A percentile compares a stretch with the other conserved stretches of the same genome.
Evolutionary conservation across 495 filamentous ascomycete species (phyloP).

Genomic region (Hyaloscypha bicolor): DNA sequence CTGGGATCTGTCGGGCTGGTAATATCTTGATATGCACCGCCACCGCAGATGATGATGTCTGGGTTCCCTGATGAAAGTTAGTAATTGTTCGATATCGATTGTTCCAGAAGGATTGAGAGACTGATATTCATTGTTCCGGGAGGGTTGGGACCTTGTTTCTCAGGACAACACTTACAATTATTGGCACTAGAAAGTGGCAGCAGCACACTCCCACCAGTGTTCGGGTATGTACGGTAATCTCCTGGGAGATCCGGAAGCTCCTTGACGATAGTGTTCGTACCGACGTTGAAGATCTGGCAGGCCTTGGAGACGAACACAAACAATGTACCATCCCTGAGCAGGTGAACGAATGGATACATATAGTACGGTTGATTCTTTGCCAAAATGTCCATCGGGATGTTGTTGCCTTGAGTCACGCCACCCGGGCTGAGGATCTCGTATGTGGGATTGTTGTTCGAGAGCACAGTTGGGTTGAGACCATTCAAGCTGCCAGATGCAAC

Average conservation of each 20-base stretch:
- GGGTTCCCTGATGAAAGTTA: constrained; percentile 36
- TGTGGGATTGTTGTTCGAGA: constrained; percentile 65
- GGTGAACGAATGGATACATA: constrained; percentile 67
- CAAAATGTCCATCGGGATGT: constrained; percentile 52
- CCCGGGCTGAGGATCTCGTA: constrained; percentile 52
- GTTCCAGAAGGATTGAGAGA: too few species aligned
- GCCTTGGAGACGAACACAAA: constrained; percentile 61
- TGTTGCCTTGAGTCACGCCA: constrained; percentile 46
- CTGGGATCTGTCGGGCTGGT: constrained; percentile 59
- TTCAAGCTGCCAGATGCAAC: constrained; percentile 65
- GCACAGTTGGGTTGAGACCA: constrained; percentile 57
- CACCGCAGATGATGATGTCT: constrained; percentile 62
- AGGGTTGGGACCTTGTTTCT: too few species aligned
- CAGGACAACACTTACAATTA: constrained; percentile 32
- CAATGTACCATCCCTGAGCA: constrained; percentile 55
- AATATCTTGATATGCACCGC: constrained; percentile 65
- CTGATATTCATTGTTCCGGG: too few species aligned
- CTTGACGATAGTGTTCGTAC: constrained; percentile 41
- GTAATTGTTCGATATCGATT: too few species aligned
- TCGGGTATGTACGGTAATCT: constrained; percentile 63
- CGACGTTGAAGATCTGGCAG: constrained; percentile 57
- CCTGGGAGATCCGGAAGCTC: constrained; percentile 59
- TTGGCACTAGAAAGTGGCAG: constrained; percentile 56
- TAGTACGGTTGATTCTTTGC: constrained; percentile 63
- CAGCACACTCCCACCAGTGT: constrained; percentile 62